Base-by-base conservation (phyloP, 306 rosid species). In the Quercus suber region DNA sequence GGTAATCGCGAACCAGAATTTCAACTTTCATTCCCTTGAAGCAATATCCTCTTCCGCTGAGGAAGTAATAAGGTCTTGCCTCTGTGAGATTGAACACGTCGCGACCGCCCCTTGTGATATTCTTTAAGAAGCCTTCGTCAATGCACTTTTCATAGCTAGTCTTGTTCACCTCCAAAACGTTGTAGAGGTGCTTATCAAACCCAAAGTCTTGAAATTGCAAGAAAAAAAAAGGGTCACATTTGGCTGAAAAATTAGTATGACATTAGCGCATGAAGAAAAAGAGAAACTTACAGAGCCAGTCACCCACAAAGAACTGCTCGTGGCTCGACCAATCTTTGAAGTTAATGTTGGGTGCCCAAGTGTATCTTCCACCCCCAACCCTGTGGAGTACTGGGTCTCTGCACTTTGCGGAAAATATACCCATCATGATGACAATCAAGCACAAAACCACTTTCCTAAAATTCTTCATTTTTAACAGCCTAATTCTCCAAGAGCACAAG, bases 281-380 rank as follows among this genome's bases (percentile, higher is more conserved):
- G 53, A 7, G 57, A 3, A 43, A 51, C 90, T 73, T 86, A 91
- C 93, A 89, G 12, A 91, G 76, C 93, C 92, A 91, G 74, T 91
- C 93, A 65, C 87, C 92, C 71, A 69, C 77, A 57, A 82, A 87
- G 80, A 90, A 88, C 23, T 76, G 82, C 52, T 90, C 88, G 52
- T 73, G 72, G 49, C 55, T 82, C 3, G 88, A 76, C 96, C 93
- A 89, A 0, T 81, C 63, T 5, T 86, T 84, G 81, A 86, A 80
- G 88, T 86, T 87, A 61, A 71, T n/a, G n/a, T 76, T 19, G 20
- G 85, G 90, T 19, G 35, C 49, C 93, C 93, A 89, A 12, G 81
- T 83, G 20, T 15, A 72, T 55, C 81, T 81, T 83, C 92, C 96
- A 55, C 96, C 96, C 73, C 96, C 93, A 74, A 89, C 88, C 80